phyloP scores from a whole-genome alignment of 345 rosid species.

The Gossypium mustelinum region DNA sequence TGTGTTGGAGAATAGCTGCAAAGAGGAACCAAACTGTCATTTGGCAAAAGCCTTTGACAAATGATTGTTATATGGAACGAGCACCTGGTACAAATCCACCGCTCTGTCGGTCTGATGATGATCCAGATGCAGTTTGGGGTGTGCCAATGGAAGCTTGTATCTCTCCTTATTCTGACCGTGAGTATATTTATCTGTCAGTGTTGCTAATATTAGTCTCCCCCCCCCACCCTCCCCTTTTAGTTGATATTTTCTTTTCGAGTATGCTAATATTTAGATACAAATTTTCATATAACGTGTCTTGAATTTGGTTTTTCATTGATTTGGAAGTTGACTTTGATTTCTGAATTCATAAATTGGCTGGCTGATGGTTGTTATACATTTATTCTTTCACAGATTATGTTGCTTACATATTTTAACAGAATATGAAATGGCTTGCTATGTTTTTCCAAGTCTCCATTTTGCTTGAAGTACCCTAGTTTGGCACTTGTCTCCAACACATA shows the following conservation, averaged over 20 bases:
- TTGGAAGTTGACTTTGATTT: background rate
- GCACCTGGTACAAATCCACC: conserved; percentile 86
- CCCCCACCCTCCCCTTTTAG: background rate
- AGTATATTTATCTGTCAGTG: conserved; percentile 30
- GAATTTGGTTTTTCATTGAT: background rate
- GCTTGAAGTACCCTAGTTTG: too few relatives aligned
- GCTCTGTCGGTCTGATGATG: conserved; percentile 75
- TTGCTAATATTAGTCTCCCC: background rate
- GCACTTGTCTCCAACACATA: too few relatives aligned
- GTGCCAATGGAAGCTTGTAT: conserved; percentile 94
- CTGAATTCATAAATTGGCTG: too few relatives aligned
- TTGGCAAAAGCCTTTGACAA: conserved; percentile 90
- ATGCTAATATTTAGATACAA: too few relatives aligned
- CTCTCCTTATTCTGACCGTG: conserved; percentile 80
- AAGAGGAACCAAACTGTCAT: conserved; percentile 94
- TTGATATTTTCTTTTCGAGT: background rate
- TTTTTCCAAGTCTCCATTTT: too few relatives aligned
- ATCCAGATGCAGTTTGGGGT: conserved; percentile 88
- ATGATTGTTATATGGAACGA: conserved; percentile 82
- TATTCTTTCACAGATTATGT: too few relatives aligned
- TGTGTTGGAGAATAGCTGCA: conserved; percentile 94
- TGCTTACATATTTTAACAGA: too few relatives aligned
- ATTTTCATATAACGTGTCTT: too few relatives aligned
- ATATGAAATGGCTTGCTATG: too few relatives aligned
- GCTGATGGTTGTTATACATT: too few relatives aligned